A percentile compares a stretch with the other conserved stretches of the same genome.
Conservation (phyloP, 2,329 filamentous ascomycete species). For the Colletotrichum sp. region DNA sequence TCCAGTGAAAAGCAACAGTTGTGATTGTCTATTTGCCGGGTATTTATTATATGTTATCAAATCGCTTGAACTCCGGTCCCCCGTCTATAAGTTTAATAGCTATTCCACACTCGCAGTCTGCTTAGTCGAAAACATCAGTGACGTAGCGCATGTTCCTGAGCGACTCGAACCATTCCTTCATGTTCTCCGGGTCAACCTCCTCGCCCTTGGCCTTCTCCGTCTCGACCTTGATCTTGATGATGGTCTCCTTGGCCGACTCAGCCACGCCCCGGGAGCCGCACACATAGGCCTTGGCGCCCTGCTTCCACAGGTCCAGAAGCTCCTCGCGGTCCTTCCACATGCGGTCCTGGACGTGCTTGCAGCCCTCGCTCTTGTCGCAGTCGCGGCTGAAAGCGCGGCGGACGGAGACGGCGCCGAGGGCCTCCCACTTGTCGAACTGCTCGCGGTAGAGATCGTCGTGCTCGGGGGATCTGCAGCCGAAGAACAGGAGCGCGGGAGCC, state of each 20-base stretch:
- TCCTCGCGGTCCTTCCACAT: constrained; percentile 38
- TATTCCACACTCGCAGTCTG: not conserved
- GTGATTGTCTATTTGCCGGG: not conserved
- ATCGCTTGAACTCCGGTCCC: not conserved
- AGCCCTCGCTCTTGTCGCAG: constrained; percentile 50
- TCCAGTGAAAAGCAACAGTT: not conserved
- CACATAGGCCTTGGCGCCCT: constrained; percentile 61
- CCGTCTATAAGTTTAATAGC: not conserved
- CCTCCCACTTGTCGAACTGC: constrained; percentile 26
- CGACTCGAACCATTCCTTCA: constrained; percentile 52
- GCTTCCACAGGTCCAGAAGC: constrained; percentile 36
- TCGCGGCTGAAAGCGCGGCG: constrained; percentile 58
- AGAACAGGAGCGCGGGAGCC: constrained; percentile 44
- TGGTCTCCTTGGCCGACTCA: constrained; percentile 41
- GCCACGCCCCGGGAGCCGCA: constrained; percentile 59
- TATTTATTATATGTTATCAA: not conserved
- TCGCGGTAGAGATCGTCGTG: constrained; percentile 37
- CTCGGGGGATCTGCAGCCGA: constrained; percentile 40
- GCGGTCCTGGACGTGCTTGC: constrained; percentile 52
- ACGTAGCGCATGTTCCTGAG: constrained; percentile 61
- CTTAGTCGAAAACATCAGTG: constrained; percentile 67
- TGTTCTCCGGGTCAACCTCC: constrained; percentile 41
- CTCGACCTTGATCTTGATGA: constrained; percentile 27
- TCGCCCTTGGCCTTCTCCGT: constrained; percentile 32
- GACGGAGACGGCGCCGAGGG: constrained; percentile 56